Evolutionary conservation across 2,329 filamentous ascomycete species (phyloP).

Genomic region (Emmonsiellopsis sp.): DNA sequence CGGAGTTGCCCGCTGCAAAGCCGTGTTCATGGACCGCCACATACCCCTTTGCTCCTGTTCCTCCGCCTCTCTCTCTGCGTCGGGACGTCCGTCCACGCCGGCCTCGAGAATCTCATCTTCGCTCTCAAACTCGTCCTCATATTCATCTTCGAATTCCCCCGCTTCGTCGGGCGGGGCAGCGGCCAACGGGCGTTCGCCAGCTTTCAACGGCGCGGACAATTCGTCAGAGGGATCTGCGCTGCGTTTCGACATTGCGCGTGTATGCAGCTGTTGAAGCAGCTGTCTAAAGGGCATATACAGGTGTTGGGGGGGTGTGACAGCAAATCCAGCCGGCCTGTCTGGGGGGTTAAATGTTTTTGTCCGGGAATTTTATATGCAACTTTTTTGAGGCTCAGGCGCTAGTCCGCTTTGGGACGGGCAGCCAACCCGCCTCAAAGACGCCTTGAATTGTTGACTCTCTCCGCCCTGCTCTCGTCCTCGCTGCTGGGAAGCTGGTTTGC

Average conservation of each 20-base stretch:
- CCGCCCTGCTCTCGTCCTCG: not conserved
- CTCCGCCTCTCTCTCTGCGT: constrained; percentile 85
- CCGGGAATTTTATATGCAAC: not conserved
- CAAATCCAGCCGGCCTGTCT: not conserved
- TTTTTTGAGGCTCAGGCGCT: constrained; percentile 5
- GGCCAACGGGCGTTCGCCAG: constrained; percentile 48
- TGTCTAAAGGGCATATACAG: not conserved
- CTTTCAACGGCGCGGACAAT: constrained; percentile 47
- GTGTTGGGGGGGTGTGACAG: not conserved
- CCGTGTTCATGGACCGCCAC: constrained; percentile 16
- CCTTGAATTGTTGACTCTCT: not conserved
- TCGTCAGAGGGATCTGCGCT: constrained; percentile 44
- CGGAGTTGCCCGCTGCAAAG: constrained; percentile 13
- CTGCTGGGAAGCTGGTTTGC: not conserved
- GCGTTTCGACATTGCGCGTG: constrained; percentile 48
- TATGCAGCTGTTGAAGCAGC: not conserved
- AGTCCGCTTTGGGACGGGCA: constrained; percentile 8
- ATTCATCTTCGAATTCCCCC: constrained; percentile 64
- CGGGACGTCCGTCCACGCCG: constrained; percentile 83
- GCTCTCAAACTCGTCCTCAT: constrained; percentile 93
- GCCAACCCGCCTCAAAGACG: not conserved
- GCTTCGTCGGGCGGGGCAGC: constrained; percentile 42
- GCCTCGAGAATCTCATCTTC: constrained; percentile 90
- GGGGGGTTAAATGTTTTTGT: not conserved
- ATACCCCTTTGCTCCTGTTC: constrained; percentile 55